phyloP scores from a whole-genome alignment of 768 basidiomycete genomes.

The Xerocomellus chrysenteron region DNA sequence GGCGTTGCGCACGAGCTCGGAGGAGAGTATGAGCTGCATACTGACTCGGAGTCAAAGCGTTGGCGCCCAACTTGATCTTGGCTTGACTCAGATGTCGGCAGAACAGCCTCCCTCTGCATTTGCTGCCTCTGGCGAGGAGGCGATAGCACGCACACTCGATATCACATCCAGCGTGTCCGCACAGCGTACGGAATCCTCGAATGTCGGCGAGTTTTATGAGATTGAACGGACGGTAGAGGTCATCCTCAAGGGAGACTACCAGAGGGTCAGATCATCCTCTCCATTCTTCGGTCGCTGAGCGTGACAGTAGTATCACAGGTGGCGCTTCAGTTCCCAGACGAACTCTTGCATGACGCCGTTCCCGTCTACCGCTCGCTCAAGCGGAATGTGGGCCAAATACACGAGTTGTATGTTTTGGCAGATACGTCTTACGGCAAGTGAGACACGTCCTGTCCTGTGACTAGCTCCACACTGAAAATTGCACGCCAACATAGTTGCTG shows the following conservation, averaged over 20 bases:
- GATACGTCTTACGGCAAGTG: conserved; percentile 98
- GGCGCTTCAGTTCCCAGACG: conserved; percentile 95
- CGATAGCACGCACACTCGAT: conserved; percentile 55
- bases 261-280: conserved; percentile 51
- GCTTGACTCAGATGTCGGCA: conserved; percentile 11
- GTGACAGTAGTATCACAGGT: conserved; percentile 44
- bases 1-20: conserved; percentile 23
- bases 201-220: conserved; percentile 72
- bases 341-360: conserved; percentile 83
- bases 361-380: conserved; percentile 75
- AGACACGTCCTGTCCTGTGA: conserved; percentile 2
- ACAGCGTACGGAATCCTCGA: conserved; percentile 26
- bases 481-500: conserved; percentile 62
- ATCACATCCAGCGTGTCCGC: conserved; percentile 41
- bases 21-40: conserved; percentile 27
- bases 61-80: neutral
- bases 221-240: conserved; percentile 62
- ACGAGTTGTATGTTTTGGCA: conserved; percentile 86
- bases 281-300: neutral
- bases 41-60: too few species aligned
- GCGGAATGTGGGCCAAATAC: conserved; percentile 37
- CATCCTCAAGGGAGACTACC: conserved; percentile 62
- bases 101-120: conserved; percentile 35
- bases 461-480: neutral
- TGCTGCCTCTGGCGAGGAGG: conserved; percentile 61